Evolutionary conservation across 148 eudicot genomes (phyloP).

Genomic region (Suaeda aralocaspica): DNA sequence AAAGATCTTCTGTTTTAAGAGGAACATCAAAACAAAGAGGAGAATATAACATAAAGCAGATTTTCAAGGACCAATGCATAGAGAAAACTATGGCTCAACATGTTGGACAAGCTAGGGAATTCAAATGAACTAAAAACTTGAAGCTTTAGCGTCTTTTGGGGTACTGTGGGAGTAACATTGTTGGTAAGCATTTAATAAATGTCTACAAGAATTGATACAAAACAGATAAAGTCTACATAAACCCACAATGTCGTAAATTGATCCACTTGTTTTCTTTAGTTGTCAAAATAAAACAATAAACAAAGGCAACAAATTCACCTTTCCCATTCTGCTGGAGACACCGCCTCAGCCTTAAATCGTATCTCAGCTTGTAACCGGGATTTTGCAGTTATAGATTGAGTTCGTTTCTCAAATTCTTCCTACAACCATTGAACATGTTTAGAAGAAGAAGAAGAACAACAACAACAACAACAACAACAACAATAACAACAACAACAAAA

Average conservation of each 20-base stretch:
- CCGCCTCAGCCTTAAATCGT: slow-evolving; percentile 86
- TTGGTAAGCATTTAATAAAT: too few species aligned
- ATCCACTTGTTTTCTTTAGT: too few species aligned
- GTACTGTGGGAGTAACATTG: too few species aligned
- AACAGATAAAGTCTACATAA: too few species aligned
- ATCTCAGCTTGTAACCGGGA: slow-evolving; percentile 75
- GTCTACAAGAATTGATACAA: too few species aligned
- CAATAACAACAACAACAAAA: too few species aligned
- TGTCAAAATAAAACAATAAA: too few species aligned
- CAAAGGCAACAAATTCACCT: slow-evolving; percentile 37
- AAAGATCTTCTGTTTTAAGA: background rate
- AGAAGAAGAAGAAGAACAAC: too few species aligned
- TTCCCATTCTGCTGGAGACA: slow-evolving; percentile 94
- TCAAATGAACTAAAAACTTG: too few species aligned
- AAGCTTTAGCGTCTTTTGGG: too few species aligned
- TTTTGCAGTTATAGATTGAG: slow-evolving; percentile 75
- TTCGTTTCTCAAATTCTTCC: slow-evolving; percentile 92
- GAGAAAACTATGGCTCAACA: background rate
- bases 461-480: too few species aligned
- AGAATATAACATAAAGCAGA: background rate
- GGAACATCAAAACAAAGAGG: background rate
- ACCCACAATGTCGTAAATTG: too few species aligned
- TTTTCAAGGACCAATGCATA: background rate
- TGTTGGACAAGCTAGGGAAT: background rate
- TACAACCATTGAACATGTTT: slow-evolving; percentile 21